Base-by-base conservation (phyloP, 805 yeast genomes). In the Starmera dryadoides region DNA sequence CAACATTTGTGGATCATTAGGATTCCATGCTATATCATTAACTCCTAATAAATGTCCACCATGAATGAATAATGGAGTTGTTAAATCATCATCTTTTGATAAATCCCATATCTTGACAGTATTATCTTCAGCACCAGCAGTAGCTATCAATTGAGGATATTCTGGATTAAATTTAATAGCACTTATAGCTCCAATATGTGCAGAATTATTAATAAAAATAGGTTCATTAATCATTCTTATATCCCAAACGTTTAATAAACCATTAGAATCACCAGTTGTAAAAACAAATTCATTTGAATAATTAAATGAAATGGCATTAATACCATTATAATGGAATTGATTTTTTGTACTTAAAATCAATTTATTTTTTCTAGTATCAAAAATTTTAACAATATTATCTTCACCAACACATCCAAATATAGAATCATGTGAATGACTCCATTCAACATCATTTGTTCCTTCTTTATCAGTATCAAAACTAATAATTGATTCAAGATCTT, bases 41-140 rank as follows among this genome's bases (percentile, higher is more conserved):
- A 89, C 86, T 4, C 91, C 88, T n/a, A 82, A 65, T 73, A 81
- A 72, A 58, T 89, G 98, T 0, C 97, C 97, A 4, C 79, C 81
- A 59, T 89, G 98, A 3, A 70, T 68, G 53, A 89, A 88, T 9
- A 21, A 6, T 7, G 77, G 34, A 38, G 72, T 52, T 37, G 49
- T 58, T 16, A 56, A 53, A 1, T 49, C 56, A 1, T 37, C 53
- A 4, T 51, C 50, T 4, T 49, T 43, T 5, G 68, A 45, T 4
- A 75, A 54, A 49, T 84, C 83, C 75, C 81, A 79, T 2, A 86
- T 30, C 49, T 75, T 77, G 9, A 81, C 87, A 35, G 69, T 49
- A 1, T 76, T 74, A 49, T 81, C 87, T 2, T 74, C 73, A n/a
- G 81, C 77, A 0, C 81, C 76, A 0, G 84, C 77, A 4, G 79